Base-by-base conservation (phyloP, 176 grass and related monocot genomes). In the Aegilops longissima region DNA sequence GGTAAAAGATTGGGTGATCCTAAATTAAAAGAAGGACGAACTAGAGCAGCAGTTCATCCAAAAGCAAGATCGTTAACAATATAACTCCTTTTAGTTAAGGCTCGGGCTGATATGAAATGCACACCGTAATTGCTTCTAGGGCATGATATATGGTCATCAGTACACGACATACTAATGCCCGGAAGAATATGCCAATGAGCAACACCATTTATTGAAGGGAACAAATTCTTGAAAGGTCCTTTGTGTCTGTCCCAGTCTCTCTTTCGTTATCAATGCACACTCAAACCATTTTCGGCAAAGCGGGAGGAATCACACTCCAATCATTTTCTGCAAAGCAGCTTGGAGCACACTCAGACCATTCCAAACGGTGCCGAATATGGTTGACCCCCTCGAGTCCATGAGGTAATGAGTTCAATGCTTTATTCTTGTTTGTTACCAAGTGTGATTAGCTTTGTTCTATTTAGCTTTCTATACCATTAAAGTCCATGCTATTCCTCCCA, bases 371-470 rank as follows among this genome's bases (percentile, higher is more conserved):
- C 6, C 36, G 36, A 38, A 38, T 90, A 88, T 88, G 77, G 83
- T 23, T 82, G 78, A 76, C 83, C 93, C 52, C 84, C 91, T 77
- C 91, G 84, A 77, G 93, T 95, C 16, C 91, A 38, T 45, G 93
- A 95, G 85, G 93, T 93, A 87, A 84, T 91, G 66, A 45, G 91
- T 91, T 34, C 29, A 30, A 58, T 59, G 35, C 10, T 66, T 40
- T 27, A 24, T 82, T 64, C 14, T 68, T 17, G 9, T 9, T 31
- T 29, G 12, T 51, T 62, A 31, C 5, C 30, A 8, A 70, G 29
- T 8, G 5, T 21, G 0, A 14, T 84, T 62, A 35, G 3, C 5
- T 34, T 82, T 17, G 30, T 44, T 78, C 39, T 76, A 4, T 76
- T 83, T 27, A 25, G 23, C 62, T 77, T 61, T 36, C 9, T 27